Evolutionary conservation across 1,284 basidiomycete species (phyloP).

Genomic region (Flammula alnicola): DNA sequence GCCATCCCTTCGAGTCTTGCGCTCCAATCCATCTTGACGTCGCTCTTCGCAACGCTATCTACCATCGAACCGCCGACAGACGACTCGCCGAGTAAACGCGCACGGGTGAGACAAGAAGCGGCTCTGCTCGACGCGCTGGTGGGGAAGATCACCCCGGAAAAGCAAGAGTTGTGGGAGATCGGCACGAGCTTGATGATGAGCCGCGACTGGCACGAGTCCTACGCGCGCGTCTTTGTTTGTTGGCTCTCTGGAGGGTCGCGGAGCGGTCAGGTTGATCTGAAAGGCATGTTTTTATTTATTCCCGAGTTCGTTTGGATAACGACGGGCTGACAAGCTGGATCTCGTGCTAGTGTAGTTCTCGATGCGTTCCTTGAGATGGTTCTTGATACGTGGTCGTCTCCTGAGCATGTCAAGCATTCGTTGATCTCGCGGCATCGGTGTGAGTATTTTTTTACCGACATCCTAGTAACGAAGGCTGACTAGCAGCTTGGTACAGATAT

Average conservation of each 20-base stretch:
- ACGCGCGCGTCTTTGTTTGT: constrained; percentile 67
- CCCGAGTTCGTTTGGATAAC: background rate
- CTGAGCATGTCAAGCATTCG: constrained; percentile 75
- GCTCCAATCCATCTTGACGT: constrained; percentile 60
- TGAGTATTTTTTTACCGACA: too few relatives aligned
- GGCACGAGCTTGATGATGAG: constrained; percentile 52
- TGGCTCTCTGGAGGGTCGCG: constrained; percentile 56
- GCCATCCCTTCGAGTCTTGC: constrained; percentile 56
- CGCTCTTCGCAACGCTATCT: constrained; percentile 56
- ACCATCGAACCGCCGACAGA: constrained; percentile 37
- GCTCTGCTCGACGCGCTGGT: constrained; percentile 50
- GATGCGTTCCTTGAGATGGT: constrained; percentile 51
- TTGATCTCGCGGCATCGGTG: constrained; percentile 71
- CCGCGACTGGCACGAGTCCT: constrained; percentile 60
- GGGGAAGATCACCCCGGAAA: constrained; percentile 46
- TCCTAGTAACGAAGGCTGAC: too few relatives aligned
- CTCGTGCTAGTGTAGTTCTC: constrained; percentile 43
- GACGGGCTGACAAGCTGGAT: too few relatives aligned
- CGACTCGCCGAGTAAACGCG: constrained; percentile 38
- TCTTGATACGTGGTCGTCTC: constrained; percentile 65
- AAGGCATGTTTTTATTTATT: constrained; percentile 35
- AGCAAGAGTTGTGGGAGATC: constrained; percentile 54
- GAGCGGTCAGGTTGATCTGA: constrained; percentile 35
- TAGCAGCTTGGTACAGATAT: too few relatives aligned
- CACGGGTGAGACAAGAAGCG: constrained; percentile 56